These are phyloP conservation scores for Crithidia thermophila DNA, from an alignment of 208 protist genomes.

Conservation along the genomic window DNA sequence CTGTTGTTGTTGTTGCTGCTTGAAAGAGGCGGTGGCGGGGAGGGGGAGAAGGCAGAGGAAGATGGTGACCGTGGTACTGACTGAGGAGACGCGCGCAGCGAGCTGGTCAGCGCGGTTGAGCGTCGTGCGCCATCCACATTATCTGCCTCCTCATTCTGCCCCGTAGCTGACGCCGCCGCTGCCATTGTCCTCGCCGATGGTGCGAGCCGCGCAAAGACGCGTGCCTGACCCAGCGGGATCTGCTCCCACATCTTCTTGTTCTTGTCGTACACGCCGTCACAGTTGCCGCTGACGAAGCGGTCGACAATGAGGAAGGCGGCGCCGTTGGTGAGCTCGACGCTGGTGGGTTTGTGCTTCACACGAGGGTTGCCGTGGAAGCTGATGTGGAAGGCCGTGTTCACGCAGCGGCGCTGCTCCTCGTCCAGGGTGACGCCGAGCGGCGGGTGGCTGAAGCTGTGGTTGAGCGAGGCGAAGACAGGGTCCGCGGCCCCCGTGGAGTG, in stretches of 20 bases:
- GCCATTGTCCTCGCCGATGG: not conserved
- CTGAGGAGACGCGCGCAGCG: not conserved
- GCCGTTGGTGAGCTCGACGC: conserved; percentile 47
- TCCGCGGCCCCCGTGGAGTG: not conserved
- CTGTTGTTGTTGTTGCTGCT: not conserved
- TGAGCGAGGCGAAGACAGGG: not conserved
- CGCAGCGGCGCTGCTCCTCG: conserved; percentile 41
- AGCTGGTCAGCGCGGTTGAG: not conserved
- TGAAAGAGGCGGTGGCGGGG: too few relatives aligned
- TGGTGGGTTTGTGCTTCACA: conserved; percentile 54
- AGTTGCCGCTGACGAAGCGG: conserved; percentile 53
- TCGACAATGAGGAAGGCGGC: conserved; percentile 62
- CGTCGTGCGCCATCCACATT: not conserved
- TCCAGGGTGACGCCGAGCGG: conserved; percentile 29
- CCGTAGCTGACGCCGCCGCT: not conserved
- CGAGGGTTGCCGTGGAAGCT: conserved; percentile 61
- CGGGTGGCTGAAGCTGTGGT: conserved; percentile 15
- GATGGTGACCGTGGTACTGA: not conserved
- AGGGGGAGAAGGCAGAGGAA: too few relatives aligned
- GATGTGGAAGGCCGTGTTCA: conserved; percentile 54
- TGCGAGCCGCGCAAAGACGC: conserved; percentile 44
- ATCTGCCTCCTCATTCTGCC: not conserved
- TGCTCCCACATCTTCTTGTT: conserved; percentile 84
- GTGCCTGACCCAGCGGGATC: conserved; percentile 68
- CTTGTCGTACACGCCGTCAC: conserved; percentile 69